Percentiles rank a stretch among this genome's conserved stretches.
Conservation (phyloP, 345 rosid genomes). For the Moringa oleifera region DNA sequence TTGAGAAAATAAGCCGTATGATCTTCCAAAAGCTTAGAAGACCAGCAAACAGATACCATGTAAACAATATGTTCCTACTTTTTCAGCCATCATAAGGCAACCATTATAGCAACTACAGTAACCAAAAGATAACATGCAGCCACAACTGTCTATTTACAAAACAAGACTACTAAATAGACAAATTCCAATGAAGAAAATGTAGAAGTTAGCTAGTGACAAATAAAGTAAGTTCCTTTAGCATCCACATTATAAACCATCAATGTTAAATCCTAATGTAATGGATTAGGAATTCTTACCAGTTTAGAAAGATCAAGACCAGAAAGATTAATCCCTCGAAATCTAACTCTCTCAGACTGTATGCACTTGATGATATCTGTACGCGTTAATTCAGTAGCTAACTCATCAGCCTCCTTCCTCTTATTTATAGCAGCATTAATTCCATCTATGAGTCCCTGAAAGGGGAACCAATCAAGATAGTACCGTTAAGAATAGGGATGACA, state of each 20-base stretch:
- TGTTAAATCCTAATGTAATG: not conserved
- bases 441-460: slow-evolving; percentile 64
- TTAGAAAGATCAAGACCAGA: slow-evolving; percentile 91
- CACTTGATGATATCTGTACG: slow-evolving; percentile 86
- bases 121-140: too few species aligned
- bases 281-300: slow-evolving; percentile 49
- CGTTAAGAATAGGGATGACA: not conserved
- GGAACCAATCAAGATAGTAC: not conserved
- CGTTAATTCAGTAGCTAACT: slow-evolving; percentile 57
- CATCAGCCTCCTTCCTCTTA: slow-evolving; percentile 55
- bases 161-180: too few species aligned
- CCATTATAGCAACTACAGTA: not conserved
- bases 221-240: not conserved
- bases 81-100: not conserved
- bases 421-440: slow-evolving; percentile 33
- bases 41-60: too few species aligned
- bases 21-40: too few species aligned
- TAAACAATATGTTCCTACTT: not conserved
- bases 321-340: slow-evolving; percentile 83
- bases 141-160: too few species aligned
- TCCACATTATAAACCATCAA: not conserved
- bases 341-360: slow-evolving; percentile 68
- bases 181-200: too few species aligned
- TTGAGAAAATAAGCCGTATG: too few species aligned
- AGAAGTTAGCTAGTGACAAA: too few species aligned